Conservation (phyloP, 179 eudicot species). For the Dionaea muscipula region DNA sequence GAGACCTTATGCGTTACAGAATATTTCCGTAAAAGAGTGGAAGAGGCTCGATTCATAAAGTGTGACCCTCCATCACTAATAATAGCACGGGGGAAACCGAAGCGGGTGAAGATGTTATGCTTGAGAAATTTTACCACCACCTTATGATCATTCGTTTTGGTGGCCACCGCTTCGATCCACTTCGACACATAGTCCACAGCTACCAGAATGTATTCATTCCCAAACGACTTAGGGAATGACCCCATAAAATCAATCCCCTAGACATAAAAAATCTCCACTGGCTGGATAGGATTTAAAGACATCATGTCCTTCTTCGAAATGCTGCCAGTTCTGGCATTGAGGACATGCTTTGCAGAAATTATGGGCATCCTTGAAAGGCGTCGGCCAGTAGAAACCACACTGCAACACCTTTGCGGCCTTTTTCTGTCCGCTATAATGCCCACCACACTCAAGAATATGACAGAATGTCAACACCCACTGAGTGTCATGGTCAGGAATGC, state of each 20-base stretch:
- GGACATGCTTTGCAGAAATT: not conserved
- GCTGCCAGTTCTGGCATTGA: not conserved
- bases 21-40: not conserved
- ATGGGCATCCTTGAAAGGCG: not conserved
- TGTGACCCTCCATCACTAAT: not conserved
- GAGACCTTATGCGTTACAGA: not conserved
- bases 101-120: not conserved
- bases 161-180: not conserved
- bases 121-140: not conserved
- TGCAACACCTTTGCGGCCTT: not conserved
- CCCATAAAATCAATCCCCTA: constrained; percentile 8
- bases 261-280: not conserved
- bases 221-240: not conserved
- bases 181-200: not conserved
- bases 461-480: not conserved
- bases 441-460: not conserved
- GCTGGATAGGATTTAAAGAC: not conserved
- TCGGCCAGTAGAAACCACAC: not conserved
- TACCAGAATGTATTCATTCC: not conserved
- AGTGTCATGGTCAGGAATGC: not conserved
- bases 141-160: not conserved
- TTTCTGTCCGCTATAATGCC: not conserved
- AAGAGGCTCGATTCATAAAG: not conserved
- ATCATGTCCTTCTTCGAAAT: not conserved
- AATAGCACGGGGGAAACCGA: not conserved